Conservation (phyloP, 192 early-diverging fungal species). For the Coemansia sp. region DNA sequence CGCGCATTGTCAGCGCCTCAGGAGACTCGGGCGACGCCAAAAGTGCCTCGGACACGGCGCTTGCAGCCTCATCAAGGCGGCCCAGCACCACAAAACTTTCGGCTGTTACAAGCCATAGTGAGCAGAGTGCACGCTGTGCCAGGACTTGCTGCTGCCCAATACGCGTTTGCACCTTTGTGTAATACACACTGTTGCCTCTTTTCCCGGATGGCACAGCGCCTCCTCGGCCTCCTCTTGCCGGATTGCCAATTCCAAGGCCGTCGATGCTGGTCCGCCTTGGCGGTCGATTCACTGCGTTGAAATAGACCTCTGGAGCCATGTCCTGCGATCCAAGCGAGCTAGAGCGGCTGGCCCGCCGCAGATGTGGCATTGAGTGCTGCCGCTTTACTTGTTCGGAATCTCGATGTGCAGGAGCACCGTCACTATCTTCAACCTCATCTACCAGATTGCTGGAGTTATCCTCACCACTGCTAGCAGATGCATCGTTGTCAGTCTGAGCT, state of each 20-base stretch:
- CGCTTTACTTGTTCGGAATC: constrained; percentile 20
- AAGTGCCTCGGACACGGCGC: constrained; percentile 43
- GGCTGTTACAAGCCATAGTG: constrained; percentile 46
- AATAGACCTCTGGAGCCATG: constrained; percentile 37
- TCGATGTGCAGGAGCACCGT: not conserved
- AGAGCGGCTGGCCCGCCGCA: constrained; percentile 25
- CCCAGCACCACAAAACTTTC: constrained; percentile 35
- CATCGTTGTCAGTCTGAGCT: not conserved
- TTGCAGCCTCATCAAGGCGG: constrained; percentile 37
- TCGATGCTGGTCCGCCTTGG: constrained; percentile 2
- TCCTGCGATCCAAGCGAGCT: constrained; percentile 25
- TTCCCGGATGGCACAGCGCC: constrained; percentile 6
- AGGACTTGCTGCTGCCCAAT: constrained; percentile 19
- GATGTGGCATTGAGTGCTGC: constrained; percentile 53
- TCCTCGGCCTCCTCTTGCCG: constrained; percentile 1
- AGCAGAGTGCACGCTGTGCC: constrained; percentile 44
- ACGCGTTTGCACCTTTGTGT: constrained; percentile 38
- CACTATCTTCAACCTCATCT: not conserved
- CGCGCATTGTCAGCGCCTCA: constrained; percentile 47
- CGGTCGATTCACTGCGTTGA: constrained; percentile 27
- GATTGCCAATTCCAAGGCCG: constrained; percentile 6
- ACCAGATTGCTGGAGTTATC: not conserved
- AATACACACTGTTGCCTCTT: constrained; percentile 33
- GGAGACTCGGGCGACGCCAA: constrained; percentile 49
- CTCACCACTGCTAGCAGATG: not conserved